Conservation (phyloP, 78 protist species). For the Guillardia theta region DNA sequence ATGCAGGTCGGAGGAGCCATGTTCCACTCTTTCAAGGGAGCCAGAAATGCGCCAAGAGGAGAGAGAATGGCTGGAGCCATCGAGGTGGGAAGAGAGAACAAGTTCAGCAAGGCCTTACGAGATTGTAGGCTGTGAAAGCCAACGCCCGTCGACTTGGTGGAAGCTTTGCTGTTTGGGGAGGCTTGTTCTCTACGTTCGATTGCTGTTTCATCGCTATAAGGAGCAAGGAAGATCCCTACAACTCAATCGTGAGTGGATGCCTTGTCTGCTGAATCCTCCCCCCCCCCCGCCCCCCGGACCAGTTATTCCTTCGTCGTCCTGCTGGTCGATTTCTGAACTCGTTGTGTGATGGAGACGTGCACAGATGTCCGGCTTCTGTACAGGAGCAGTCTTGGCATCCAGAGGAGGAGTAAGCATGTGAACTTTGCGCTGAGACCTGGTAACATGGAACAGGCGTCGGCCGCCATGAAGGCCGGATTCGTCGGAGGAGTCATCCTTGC, state of each 20-base stretch:
- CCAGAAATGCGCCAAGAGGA: constrained; percentile 56
- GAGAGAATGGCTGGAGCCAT: constrained; percentile 37
- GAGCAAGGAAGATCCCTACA: constrained; percentile 62
- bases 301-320: not conserved
- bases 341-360: not conserved
- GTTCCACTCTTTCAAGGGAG: constrained; percentile 48
- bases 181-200: constrained; percentile 66
- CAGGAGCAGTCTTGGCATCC: constrained; percentile 55
- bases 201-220: constrained; percentile 49
- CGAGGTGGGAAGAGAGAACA: not conserved
- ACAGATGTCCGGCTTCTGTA: constrained; percentile 52
- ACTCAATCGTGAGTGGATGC: constrained; percentile 7
- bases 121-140: not conserved
- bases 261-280: not conserved
- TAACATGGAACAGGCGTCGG: not conserved
- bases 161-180: constrained; percentile 61
- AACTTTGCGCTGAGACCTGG: not conserved
- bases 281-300: not conserved
- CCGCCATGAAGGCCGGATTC: not conserved
- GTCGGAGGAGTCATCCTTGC: constrained; percentile 14
- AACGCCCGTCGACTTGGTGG: not conserved
- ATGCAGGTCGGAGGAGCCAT: not conserved
- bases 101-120: not conserved
- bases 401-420: constrained; percentile 17
- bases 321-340: not conserved